Conservation (phyloP, 176 grass and related monocot species). For the Puya raimondii region DNA sequence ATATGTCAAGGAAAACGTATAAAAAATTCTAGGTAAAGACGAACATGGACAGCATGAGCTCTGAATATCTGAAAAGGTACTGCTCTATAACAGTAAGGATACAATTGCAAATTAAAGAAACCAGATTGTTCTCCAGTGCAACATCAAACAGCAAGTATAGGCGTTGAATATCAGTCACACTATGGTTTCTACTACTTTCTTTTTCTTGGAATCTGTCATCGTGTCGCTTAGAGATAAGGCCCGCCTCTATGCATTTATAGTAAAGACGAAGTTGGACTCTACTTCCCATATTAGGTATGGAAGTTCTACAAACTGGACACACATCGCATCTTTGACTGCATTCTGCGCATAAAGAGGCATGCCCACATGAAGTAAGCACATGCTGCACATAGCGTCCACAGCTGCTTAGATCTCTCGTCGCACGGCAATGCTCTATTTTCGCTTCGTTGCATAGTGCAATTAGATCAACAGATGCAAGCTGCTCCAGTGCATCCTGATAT, state of each 20-base stretch:
- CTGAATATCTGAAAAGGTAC: background rate
- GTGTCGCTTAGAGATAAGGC: slow-evolving; percentile 65
- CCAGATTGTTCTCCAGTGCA: slow-evolving; percentile 75
- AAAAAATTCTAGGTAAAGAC: slow-evolving; percentile 9
- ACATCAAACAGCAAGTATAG: slow-evolving; percentile 89
- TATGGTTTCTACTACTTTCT: slow-evolving; percentile 43
- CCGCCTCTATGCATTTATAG: slow-evolving; percentile 70
- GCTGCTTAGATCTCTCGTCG: slow-evolving; percentile 86
- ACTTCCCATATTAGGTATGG: slow-evolving; percentile 42
- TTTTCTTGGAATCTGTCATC: slow-evolving; percentile 94
- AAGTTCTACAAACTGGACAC: slow-evolving; percentile 81
- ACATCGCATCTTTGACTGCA: slow-evolving; percentile 83
- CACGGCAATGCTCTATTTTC: slow-evolving; percentile 73
- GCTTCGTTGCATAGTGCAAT: slow-evolving; percentile 89
- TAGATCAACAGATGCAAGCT: slow-evolving; percentile 76
- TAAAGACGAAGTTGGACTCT: slow-evolving; percentile 58
- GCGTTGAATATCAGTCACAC: slow-evolving; percentile 52
- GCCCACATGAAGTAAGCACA: slow-evolving; percentile 74
- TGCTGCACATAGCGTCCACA: slow-evolving; percentile 74
- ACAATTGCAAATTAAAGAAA: slow-evolving; percentile 93
- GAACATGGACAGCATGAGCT: background rate
- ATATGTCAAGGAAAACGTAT: slow-evolving; percentile 51
- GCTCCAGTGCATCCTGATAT: slow-evolving; percentile 82
- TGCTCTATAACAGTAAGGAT: slow-evolving; percentile 41
- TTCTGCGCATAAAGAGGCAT: slow-evolving; percentile 86